Percentiles rank a stretch among this genome's conserved stretches.
phyloP scores from a whole-genome alignment of 129 eudicot species.

The Kitagawia praeruptora region DNA sequence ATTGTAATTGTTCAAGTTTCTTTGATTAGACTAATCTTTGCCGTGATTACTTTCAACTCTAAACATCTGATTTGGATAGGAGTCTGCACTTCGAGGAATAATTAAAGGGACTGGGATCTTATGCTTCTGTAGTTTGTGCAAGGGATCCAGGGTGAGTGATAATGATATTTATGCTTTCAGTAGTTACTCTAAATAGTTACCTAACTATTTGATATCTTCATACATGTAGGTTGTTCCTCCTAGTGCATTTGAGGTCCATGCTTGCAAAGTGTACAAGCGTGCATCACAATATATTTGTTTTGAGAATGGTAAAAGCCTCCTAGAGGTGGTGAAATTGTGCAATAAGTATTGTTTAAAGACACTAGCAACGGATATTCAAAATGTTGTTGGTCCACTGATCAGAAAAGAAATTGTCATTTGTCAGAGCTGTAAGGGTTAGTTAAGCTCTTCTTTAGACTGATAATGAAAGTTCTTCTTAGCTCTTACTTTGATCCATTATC shows the following conservation, averaged over 20 bases:
- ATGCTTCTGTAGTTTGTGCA: slow-evolving; percentile 73
- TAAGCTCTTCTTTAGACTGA: slow-evolving; percentile 2
- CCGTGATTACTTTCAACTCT: neutral
- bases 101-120: slow-evolving; percentile 68
- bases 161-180: neutral
- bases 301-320: slow-evolving; percentile 82
- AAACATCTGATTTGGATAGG: slow-evolving; percentile 32
- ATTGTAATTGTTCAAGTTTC: neutral
- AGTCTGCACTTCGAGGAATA: slow-evolving; percentile 45
- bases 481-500: neutral
- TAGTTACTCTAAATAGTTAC: neutral
- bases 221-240: slow-evolving; percentile 64
- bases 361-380: slow-evolving; percentile 46
- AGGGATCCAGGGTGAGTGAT: slow-evolving; percentile 67
- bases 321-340: slow-evolving; percentile 67
- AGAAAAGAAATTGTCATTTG: slow-evolving; percentile 21
- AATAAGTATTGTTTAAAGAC: slow-evolving; percentile 39
- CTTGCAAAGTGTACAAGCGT: slow-evolving; percentile 59
- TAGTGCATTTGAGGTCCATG: slow-evolving; percentile 84
- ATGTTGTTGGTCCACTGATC: slow-evolving; percentile 68
- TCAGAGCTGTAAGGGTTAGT: slow-evolving; percentile 25
- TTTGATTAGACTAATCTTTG: neutral
- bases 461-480: neutral
- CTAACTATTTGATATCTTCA: neutral
- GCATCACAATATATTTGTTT: slow-evolving; percentile 75